phyloP scores from a whole-genome alignment of 805 yeast species.

The Jamesozyma rosinii region DNA sequence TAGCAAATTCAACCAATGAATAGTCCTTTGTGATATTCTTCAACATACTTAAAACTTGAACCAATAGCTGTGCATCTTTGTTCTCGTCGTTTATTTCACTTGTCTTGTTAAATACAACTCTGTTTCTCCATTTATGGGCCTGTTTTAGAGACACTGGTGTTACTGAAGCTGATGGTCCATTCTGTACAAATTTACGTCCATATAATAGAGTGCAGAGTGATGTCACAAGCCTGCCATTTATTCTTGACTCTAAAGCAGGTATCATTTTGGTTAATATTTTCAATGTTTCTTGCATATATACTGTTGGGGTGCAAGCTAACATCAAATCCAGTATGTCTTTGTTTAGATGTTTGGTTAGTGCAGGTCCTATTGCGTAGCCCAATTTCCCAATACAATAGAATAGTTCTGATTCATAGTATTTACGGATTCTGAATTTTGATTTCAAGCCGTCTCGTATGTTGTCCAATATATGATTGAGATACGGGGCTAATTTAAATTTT shows the following conservation, averaged over 20 bases:
- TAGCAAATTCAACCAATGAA: constrained; percentile 77
- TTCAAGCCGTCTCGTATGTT: constrained; percentile 72
- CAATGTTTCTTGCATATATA: constrained; percentile 69
- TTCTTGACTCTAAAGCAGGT: constrained; percentile 68
- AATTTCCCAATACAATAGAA: constrained; percentile 83
- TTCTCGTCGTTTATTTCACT: constrained; percentile 36
- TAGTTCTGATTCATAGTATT: constrained; percentile 73
- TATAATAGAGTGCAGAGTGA: constrained; percentile 66
- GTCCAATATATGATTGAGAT: constrained; percentile 77
- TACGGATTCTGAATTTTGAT: constrained; percentile 42
- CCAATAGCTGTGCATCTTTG: constrained; percentile 44
- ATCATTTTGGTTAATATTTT: constrained; percentile 58
- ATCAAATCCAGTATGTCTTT: constrained; percentile 71
- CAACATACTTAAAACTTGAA: constrained; percentile 72
- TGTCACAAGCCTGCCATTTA: constrained; percentile 63
- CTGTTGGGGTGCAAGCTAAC: constrained; percentile 75
- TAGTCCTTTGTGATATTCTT: constrained; percentile 65
- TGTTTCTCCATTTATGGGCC: constrained; percentile 72
- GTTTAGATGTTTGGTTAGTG: constrained; percentile 79
- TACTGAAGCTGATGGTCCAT: constrained; percentile 72
- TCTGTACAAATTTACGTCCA: constrained; percentile 72
- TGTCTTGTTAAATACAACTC: constrained; percentile 64
- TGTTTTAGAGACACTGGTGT: constrained; percentile 49
- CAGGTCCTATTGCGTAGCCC: constrained; percentile 86
- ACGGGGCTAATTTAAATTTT: constrained; percentile 75